These are phyloP conservation scores for Wickerhamomyces sp. DNA, from an alignment of 1,139 yeast genomes.

Conservation along the genomic window DNA sequence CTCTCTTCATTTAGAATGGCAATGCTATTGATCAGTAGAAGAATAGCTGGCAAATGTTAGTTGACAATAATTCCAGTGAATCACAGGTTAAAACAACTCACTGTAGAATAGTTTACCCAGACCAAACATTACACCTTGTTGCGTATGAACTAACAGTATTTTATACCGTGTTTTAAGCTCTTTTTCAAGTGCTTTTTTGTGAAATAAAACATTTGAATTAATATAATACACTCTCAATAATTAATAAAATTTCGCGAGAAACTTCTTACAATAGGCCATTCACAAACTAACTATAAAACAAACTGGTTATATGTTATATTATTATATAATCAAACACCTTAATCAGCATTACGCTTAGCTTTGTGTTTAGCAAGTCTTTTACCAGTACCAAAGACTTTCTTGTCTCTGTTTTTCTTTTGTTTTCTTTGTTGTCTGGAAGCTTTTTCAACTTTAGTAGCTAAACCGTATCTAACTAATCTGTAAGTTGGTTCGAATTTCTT, in stretches of 20 bases:
- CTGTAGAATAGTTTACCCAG: constrained; percentile 64
- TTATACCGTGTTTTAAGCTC: too few relatives aligned
- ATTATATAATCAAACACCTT: constrained; percentile 10
- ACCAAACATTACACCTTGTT: constrained; percentile 49
- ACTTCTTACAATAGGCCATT: not conserved
- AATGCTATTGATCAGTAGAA: constrained; percentile 67
- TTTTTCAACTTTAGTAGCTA: constrained; percentile 94
- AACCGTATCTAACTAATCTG: constrained; percentile 99
- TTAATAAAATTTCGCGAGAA: not conserved
- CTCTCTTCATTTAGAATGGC: constrained; percentile 83
- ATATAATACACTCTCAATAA: not conserved
- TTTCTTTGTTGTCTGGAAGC: constrained; percentile 99
- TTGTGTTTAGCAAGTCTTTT: constrained; percentile 90
- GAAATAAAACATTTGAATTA: not conserved
- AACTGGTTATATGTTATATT: not conserved
- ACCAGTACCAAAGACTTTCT: constrained; percentile 98
- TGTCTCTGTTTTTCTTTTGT: constrained; percentile 99
- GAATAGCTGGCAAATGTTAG: constrained; percentile 34
- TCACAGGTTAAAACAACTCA: constrained; percentile 24
- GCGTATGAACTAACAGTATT: not conserved
- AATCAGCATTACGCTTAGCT: constrained; percentile 54
- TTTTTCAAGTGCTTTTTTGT: too few relatives aligned
- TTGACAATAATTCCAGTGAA: too few relatives aligned
- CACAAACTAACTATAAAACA: not conserved
- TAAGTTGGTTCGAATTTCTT: constrained; percentile 98